Base-by-base conservation (phyloP, 2,329 filamentous ascomycete genomes). In the Aspergillus unguis region DNA sequence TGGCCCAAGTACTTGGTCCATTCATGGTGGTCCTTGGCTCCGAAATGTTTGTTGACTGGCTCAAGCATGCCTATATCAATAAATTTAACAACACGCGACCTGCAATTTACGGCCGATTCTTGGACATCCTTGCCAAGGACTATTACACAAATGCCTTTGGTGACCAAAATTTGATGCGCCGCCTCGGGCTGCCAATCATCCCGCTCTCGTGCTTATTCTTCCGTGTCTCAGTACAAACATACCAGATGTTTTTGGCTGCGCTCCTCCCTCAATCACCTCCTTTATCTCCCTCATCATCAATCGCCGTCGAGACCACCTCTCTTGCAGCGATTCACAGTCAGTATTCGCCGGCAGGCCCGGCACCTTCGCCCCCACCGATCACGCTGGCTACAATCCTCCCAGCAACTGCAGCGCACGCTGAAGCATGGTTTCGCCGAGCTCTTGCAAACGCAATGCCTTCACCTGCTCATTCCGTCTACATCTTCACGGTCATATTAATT, bases 31-130 rank as follows among this genome's bases (percentile, higher is more conserved):
- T 99, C 0, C 82, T 99, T 5, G 92, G 92, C 1, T 96, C 91
- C 57, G 94, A 99, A 73, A 96, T 96, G 86, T 75, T 96, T 6
- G 94, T 99, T 2, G 94, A 99, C 72, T 92, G 89, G 83, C 83
- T 96, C 70, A 99, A 99, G 71, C 95, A 99, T 67, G 90, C 90
- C 25, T 99, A 97, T 68, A 95, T 99, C 68, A 92, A 86, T 68
- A 99, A 99, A 68, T 99, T 99, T 77, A 99, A 99, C 78, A 96
- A 95, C 63, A 91, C 92, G 61, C 92, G 94, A 58, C 94, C 94
- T 3, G 84, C 82, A 5, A 88, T 99, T 51, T 99, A 99, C 70
- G 83, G 85, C 48, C 85, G 91, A 26, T 96, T 94, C 67, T 81
- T 97, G 11, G 95, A 99, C 66, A 89, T 99, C 4, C 76, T 99